Evolutionary conservation across 108 stramenopile species (phyloP).

Genomic region (Skeletonema marinoi): DNA sequence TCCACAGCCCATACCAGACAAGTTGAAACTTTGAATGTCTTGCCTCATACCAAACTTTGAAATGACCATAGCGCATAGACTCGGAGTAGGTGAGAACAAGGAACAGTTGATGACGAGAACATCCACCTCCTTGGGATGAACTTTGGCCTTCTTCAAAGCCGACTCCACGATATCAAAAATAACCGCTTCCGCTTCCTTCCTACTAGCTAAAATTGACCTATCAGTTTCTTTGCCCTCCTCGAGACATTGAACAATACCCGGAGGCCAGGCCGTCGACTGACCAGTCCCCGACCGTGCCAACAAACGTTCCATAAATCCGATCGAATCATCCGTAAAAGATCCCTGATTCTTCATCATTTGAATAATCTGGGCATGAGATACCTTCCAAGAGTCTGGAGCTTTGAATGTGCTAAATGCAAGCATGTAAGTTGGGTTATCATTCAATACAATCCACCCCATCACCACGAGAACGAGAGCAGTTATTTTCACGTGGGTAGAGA

Average conservation of each 20-base stretch:
- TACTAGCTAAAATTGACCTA: conserved; percentile 84
- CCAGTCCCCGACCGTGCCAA: conserved; percentile 91
- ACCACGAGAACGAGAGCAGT: conserved; percentile 69
- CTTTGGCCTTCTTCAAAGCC: conserved; percentile 88
- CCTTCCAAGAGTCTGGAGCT: conserved; percentile 92
- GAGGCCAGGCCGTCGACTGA: conserved; percentile 98
- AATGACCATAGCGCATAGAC: conserved; percentile 96
- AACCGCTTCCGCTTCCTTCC: conserved; percentile 94
- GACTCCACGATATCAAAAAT: conserved; percentile 91
- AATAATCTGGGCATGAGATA: conserved; percentile 86
- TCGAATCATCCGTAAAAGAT: conserved; percentile 88
- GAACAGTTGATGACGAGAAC: conserved; percentile 97
- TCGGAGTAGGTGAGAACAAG: conserved; percentile 96
- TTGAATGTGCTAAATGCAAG: conserved; percentile 93
- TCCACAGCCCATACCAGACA: conserved; percentile 97
- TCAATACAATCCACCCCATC: conserved; percentile 67
- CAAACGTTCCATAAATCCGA: conserved; percentile 90
- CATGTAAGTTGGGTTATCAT: conserved; percentile 91
- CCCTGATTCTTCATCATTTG: conserved; percentile 91
- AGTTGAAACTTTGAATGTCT: conserved; percentile 91
- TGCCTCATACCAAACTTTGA: conserved; percentile 91
- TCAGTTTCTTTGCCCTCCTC: conserved; percentile 70
- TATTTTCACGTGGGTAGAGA: conserved; percentile 79
- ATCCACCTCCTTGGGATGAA: conserved; percentile 92
- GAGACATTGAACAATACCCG: conserved; percentile 90